Evolutionary conservation across 2,329 filamentous ascomycete species (phyloP).

Genomic region (Lachnellula hyalina): DNA sequence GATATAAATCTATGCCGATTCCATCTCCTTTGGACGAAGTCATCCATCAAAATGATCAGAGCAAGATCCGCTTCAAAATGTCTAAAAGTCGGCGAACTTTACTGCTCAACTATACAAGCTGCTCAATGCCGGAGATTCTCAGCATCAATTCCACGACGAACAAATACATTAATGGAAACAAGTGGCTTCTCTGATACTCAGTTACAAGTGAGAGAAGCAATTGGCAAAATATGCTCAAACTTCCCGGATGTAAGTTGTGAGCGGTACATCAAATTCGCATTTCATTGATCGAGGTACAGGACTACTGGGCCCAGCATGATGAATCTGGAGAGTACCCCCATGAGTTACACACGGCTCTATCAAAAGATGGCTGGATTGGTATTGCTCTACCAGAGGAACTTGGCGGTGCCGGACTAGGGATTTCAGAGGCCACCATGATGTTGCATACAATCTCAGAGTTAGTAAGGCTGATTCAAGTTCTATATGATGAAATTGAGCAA

Average conservation of each 20-base stretch:
- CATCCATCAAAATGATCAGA: not conserved
- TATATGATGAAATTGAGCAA: constrained; percentile 50
- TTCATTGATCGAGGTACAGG: constrained; percentile 22
- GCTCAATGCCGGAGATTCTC: constrained; percentile 17
- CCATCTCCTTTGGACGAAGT: not conserved
- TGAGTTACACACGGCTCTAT: constrained; percentile 70
- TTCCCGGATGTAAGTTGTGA: constrained; percentile 52
- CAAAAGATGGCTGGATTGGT: constrained; percentile 73
- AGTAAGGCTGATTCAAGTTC: not conserved
- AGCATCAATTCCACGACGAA: constrained; percentile 9
- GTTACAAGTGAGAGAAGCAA: constrained; percentile 64
- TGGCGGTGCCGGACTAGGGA: constrained; percentile 69
- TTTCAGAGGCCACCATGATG: constrained; percentile 83
- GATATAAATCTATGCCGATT: not conserved
- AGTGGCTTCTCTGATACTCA: constrained; percentile 69
- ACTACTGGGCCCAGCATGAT: constrained; percentile 73
- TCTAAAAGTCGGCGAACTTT: constrained; percentile 1
- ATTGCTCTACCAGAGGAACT: constrained; percentile 71
- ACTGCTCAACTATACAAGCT: not conserved
- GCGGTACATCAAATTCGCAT: not conserved
- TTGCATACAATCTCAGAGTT: constrained; percentile 74
- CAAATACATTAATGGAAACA: constrained; percentile 58
- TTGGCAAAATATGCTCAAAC: constrained; percentile 61
- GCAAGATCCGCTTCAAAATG: constrained; percentile 6
- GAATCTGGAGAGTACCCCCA: constrained; percentile 64